These are phyloP conservation scores for Plasmopara halstedii DNA, from an alignment of 352 stramenopile species.

Conservation along the genomic window DNA sequence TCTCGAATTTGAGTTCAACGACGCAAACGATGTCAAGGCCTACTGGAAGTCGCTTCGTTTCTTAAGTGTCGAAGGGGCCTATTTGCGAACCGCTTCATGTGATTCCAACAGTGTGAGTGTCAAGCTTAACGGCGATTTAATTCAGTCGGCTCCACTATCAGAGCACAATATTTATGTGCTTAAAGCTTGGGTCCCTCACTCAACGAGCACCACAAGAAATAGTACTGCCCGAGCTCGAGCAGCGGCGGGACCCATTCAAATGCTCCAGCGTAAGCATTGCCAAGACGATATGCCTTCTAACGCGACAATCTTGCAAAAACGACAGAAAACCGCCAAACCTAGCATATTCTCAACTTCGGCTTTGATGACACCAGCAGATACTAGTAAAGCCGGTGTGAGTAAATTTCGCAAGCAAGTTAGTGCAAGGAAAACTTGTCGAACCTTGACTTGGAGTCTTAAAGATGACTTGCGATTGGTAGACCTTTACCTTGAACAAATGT, in stretches of 20 bases:
- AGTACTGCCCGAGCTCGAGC: constrained; percentile 49
- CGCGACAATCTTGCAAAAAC: constrained; percentile 21
- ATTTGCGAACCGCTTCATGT: constrained; percentile 29
- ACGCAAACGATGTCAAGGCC: constrained; percentile 34
- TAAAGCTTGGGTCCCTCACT: constrained; percentile 58
- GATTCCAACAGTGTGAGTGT: constrained; percentile 36
- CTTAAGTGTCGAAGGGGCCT: constrained; percentile 56
- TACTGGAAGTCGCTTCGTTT: constrained; percentile 75
- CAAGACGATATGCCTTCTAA: constrained; percentile 4
- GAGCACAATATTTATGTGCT: constrained; percentile 62
- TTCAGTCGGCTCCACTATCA: constrained; percentile 46
- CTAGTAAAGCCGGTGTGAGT: constrained; percentile 29
- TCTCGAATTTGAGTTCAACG: constrained; percentile 40
- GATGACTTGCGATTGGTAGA: constrained; percentile 63
- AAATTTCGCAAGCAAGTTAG: constrained; percentile 41
- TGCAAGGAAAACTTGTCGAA: constrained; percentile 44
- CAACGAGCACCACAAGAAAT: constrained; percentile 30
- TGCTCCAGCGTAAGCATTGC: constrained; percentile 52
- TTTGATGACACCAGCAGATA: constrained; percentile 20
- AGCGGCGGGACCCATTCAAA: constrained; percentile 34
- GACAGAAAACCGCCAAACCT: constrained; percentile 20
- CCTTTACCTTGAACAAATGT: constrained; percentile 66
- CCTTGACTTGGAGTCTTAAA: constrained; percentile 53
- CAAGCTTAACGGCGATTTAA: constrained; percentile 45
- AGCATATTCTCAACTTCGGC: constrained; percentile 10